Percentiles rank a stretch among this genome's conserved stretches.
These are phyloP conservation scores for Coemansia sp. DNA, from an alignment of 192 early-diverging fungal genomes.

Conservation along the genomic window DNA sequence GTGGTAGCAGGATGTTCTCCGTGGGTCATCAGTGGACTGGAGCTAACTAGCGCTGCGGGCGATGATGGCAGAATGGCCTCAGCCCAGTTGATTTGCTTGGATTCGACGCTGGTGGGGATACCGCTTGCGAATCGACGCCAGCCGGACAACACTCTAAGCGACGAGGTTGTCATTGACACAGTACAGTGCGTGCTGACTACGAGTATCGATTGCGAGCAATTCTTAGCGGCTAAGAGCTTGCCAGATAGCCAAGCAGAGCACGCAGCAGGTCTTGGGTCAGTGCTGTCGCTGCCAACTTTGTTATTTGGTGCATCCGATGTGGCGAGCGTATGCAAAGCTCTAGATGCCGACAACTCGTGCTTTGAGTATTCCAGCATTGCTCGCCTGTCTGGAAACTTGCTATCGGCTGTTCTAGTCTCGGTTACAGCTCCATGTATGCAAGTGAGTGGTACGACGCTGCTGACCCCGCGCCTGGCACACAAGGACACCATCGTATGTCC, in stretches of 20 bases:
- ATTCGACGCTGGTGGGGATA: conserved; percentile 1
- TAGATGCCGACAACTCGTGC: not conserved
- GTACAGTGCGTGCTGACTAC: conserved; percentile 1
- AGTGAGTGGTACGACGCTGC: not conserved
- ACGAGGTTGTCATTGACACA: not conserved
- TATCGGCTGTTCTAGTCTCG: not conserved
- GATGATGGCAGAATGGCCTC: not conserved
- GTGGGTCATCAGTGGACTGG: conserved; percentile 4
- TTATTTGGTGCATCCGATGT: conserved; percentile 2
- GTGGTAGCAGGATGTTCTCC: not conserved
- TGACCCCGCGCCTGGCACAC: not conserved
- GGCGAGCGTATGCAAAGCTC: not conserved
- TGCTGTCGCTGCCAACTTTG: not conserved
- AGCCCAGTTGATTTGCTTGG: not conserved
- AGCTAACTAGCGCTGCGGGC: not conserved
- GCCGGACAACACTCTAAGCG: not conserved
- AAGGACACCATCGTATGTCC: not conserved
- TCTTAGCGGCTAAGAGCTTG: not conserved
- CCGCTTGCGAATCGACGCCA: not conserved
- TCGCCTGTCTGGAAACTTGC: not conserved
- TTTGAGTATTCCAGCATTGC: not conserved
- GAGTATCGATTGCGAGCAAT: not conserved
- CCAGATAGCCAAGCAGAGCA: not conserved
- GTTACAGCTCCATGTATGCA: not conserved
- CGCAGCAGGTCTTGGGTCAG: not conserved